Percentiles rank a stretch among this genome's conserved stretches.
Evolutionary conservation across 148 eudicot species (phyloP).

Genomic region (Polygonum maritimum): DNA sequence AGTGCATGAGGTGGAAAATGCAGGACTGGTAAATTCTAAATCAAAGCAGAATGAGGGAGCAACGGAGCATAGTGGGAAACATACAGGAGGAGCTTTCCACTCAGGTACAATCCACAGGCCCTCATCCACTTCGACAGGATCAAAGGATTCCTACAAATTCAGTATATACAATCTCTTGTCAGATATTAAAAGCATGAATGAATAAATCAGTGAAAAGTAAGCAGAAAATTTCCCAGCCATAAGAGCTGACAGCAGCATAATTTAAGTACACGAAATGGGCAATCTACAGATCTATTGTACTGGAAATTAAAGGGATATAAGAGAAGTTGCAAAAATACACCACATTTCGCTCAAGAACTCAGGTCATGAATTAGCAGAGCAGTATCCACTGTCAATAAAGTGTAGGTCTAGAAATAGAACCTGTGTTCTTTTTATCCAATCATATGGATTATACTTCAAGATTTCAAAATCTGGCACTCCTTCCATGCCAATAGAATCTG

Average conservation of each 20-base stretch:
- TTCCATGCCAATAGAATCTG: constrained; percentile 76
- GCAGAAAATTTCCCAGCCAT: neutral
- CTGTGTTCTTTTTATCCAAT: constrained; percentile 83
- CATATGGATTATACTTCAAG: constrained; percentile 55
- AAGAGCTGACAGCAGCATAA: neutral
- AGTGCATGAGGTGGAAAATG: neutral
- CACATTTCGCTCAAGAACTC: neutral
- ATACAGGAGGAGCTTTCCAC: constrained; percentile 83
- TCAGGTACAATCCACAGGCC: constrained; percentile 98
- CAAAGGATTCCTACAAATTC: constrained; percentile 69
- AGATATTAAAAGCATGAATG: neutral
- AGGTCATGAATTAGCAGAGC: neutral
- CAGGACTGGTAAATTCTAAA: neutral
- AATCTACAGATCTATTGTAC: neutral
- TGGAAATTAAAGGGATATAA: neutral
- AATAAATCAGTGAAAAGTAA: neutral
- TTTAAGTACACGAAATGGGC: neutral
- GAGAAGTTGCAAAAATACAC: neutral
- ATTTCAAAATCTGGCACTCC: constrained; percentile 62
- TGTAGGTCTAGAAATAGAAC: constrained; percentile 20
- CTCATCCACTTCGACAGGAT: constrained; percentile 70
- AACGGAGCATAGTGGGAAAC: constrained; percentile 17
- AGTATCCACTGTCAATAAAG: neutral
- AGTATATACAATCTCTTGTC: neutral
- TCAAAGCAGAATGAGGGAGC: neutral